Conservation (phyloP, 2,329 filamentous ascomycete species). For the Celoporthe dispersa region DNA sequence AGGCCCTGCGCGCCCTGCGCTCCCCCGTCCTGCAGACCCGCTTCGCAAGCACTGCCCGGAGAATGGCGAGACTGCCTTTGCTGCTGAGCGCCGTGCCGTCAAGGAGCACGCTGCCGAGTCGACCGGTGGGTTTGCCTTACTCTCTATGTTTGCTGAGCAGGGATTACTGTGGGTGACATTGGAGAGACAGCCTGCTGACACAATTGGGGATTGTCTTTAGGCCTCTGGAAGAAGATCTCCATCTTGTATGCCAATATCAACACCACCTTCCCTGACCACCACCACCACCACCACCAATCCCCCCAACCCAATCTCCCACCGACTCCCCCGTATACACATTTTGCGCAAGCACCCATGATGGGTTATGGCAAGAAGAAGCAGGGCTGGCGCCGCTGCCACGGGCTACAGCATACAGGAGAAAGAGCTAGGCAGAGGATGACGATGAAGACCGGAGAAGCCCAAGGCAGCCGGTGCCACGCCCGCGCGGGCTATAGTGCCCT, state of each 20-base stretch:
- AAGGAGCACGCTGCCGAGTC: constrained; percentile 87
- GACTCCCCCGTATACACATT: no score
- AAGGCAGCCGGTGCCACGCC: no score
- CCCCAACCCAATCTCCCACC: neutral
- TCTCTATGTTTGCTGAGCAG: neutral
- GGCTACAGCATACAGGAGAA: neutral
- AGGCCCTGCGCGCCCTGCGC: constrained; percentile 63
- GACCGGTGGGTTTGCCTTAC: constrained; percentile 67
- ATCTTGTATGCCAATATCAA: constrained; percentile 74
- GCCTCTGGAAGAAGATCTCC: constrained; percentile 94
- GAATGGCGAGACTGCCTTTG: constrained; percentile 82
- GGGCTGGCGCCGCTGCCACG: neutral
- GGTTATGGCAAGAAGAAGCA: no score
- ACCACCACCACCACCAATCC: neutral
- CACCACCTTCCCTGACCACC: constrained; percentile 8
- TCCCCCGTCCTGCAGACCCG: constrained; percentile 68
- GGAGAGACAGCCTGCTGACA: constrained; percentile 39
- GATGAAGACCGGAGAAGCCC: no score
- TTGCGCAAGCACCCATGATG: no score
- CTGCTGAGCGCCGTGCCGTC: constrained; percentile 87
- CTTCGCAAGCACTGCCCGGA: constrained; percentile 63
- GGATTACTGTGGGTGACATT: neutral
- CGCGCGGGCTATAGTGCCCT: neutral
- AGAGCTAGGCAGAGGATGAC: neutral
- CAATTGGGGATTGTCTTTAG: constrained; percentile 50